A percentile compares a stretch with the other conserved stretches of the same genome.
phyloP scores from a whole-genome alignment of 2,329 filamentous ascomycete species.

The Pseudocercospora fijiensis region DNA sequence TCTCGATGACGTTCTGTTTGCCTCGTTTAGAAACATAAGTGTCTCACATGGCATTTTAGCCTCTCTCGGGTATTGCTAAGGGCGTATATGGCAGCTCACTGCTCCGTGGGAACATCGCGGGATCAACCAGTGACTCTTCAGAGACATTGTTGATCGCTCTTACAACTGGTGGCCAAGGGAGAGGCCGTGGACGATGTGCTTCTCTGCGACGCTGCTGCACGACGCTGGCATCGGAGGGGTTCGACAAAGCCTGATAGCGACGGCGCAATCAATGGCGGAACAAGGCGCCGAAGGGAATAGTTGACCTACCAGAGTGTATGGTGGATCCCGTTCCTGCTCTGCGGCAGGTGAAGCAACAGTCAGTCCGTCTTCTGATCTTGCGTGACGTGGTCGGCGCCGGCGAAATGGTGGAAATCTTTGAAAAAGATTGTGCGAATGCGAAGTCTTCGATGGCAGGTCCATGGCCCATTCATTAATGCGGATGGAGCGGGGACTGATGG shows the following conservation, averaged over 20 bases:
- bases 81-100: conserved; percentile 8
- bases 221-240: background rate
- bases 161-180: background rate
- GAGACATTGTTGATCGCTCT: background rate
- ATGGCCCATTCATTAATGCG: background rate
- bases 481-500: background rate
- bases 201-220: conserved; percentile 1
- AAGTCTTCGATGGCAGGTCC: background rate
- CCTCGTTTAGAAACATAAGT: background rate
- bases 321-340: background rate
- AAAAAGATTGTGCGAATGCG: conserved; percentile 15
- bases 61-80: conserved; percentile 8
- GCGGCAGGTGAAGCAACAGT: background rate
- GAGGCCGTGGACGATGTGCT: background rate
- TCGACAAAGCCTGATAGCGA: conserved; percentile 3
- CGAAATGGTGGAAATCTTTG: conserved; percentile 10
- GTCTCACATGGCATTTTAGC: conserved; percentile 11
- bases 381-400: conserved; percentile 7
- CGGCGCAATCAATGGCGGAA: background rate
- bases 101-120: background rate
- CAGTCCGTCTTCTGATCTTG: conserved; percentile 8
- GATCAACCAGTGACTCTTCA: conserved; percentile 2
- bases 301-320: background rate
- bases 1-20: background rate
- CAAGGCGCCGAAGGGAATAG: background rate